Evolutionary conservation across 306 rosid species (phyloP).

Genomic region (Malus orientalis): DNA sequence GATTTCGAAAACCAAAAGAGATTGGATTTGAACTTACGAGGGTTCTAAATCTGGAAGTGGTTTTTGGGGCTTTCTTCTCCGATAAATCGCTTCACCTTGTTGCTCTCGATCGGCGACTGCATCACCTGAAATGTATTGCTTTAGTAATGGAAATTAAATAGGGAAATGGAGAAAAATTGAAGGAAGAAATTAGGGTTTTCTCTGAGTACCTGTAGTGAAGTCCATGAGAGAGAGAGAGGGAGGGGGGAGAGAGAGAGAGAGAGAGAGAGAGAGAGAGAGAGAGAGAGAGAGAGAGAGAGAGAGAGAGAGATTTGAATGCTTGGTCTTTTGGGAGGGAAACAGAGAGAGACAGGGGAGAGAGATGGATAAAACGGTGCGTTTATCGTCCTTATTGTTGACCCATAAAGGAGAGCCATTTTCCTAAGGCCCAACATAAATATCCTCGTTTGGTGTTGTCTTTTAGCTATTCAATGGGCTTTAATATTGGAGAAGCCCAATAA

Average conservation of each 20-base stretch:
- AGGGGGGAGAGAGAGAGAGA: not conserved
- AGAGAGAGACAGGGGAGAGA: not conserved
- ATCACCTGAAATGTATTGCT: slow-evolving; percentile 10
- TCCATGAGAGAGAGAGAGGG: slow-evolving; percentile 19
- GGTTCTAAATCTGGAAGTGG: slow-evolving; percentile 6
- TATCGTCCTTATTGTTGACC: not conserved
- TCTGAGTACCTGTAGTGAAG: slow-evolving; percentile 23
- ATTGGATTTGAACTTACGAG: slow-evolving; percentile 18
- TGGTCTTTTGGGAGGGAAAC: slow-evolving; percentile 16
- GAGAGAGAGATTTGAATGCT: slow-evolving; percentile 7
- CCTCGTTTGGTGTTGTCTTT: no score
- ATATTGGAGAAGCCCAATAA: not conserved
- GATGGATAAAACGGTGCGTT: not conserved
- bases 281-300: not conserved
- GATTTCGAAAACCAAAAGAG: not conserved
- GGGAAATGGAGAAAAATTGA: not conserved
- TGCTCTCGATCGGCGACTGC: slow-evolving; percentile 14
- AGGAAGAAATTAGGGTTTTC: not conserved
- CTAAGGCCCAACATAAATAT: not conserved
- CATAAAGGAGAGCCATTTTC: not conserved
- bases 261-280: not conserved
- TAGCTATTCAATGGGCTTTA: no score
- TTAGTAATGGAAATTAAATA: not conserved
- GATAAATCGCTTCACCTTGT: slow-evolving; percentile 41
- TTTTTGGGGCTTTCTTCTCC: slow-evolving; percentile 45